Evolutionary conservation across 1,139 yeast species (phyloP), one percentile per base, ranked within the genome.

Genomic region (Zygoascus hellenicus): DNA sequence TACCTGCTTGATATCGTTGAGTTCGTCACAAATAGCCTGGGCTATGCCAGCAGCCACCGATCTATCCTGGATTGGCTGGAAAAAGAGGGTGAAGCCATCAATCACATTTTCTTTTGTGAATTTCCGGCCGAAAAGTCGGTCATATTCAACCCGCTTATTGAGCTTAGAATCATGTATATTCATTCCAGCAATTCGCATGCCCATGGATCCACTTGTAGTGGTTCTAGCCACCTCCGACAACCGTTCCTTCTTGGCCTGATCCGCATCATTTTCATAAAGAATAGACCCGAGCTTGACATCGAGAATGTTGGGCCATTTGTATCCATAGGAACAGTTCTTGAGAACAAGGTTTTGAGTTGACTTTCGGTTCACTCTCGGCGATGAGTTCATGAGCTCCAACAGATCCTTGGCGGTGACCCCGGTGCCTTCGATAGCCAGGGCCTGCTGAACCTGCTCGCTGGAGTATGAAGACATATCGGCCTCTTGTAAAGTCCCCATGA

Each of bases 151-250:
- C 77, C 55, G 48, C 0, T 67, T 71, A 19, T 61, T 49, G 1
- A 58, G 63, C 9, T 59, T 62, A 0, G 56, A 56, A 40, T 65
- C 60, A 54, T 66, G 73, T 2, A 83, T 65, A 57, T 82, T 83
- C 95, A 92, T 86, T 0, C 98, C 98, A 56, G 97, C 90, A 1
- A 92, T 76, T 50, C 98, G 70, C 54, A 83, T 80, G 16, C 79
- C 75, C 15, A 86, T 68, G 1, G 81, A 67, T 0, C 97, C 96
- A 46, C 94, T 83, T 1, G 97, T 92, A 1, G 97, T 90, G 0
- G 70, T 54, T 1, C 66, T 61, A 38, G 94, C 76, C 0, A 92
- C 97, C 36, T 72, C 64, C 31, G 68, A 69, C 57, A 92, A 67
- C 38, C 97, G 63, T 38, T 67, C 67, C 14, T 68, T 71, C 59